A percentile compares a stretch with the other conserved stretches of the same genome.
These are phyloP conservation scores for Naganishia friedmannii DNA, from an alignment of 768 basidiomycete genomes.

Conservation along the genomic window DNA sequence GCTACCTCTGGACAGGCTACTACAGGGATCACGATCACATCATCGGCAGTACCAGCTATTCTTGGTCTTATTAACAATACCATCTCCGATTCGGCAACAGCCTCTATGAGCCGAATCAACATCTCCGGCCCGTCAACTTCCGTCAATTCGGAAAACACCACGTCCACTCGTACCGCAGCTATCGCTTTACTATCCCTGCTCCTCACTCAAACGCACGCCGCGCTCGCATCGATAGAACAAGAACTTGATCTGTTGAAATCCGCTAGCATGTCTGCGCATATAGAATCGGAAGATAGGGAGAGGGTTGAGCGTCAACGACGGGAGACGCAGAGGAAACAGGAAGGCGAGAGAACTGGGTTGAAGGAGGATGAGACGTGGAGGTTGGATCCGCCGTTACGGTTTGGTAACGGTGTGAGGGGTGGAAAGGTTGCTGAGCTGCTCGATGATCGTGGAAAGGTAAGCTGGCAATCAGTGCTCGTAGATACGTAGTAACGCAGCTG, in stretches of 20 bases:
- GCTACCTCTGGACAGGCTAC: slow-evolving; percentile 24
- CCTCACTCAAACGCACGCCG: slow-evolving; percentile 67
- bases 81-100: background rate
- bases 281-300: slow-evolving; percentile 28
- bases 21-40: slow-evolving; percentile 32
- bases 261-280: slow-evolving; percentile 31
- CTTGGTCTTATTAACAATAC: slow-evolving; percentile 33
- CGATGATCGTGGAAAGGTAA: slow-evolving; percentile 72
- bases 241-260: slow-evolving; percentile 65
- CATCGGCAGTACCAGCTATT: slow-evolving; percentile 40
- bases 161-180: slow-evolving; percentile 48
- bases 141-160: slow-evolving; percentile 38
- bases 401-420: slow-evolving; percentile 58
- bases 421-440: slow-evolving; percentile 57
- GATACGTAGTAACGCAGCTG: background rate
- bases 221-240: slow-evolving; percentile 66
- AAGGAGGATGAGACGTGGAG: slow-evolving; percentile 66
- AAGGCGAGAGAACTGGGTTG: slow-evolving; percentile 38
- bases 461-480: slow-evolving; percentile 26
- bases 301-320: slow-evolving; percentile 52
- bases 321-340: slow-evolving; percentile 31
- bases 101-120: slow-evolving; percentile 6
- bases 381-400: slow-evolving; percentile 58
- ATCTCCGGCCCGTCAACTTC: slow-evolving; percentile 33
- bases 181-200: slow-evolving; percentile 70